phyloP scores from a whole-genome alignment of 805 yeast genomes.

The Teunomyces atbi region DNA sequence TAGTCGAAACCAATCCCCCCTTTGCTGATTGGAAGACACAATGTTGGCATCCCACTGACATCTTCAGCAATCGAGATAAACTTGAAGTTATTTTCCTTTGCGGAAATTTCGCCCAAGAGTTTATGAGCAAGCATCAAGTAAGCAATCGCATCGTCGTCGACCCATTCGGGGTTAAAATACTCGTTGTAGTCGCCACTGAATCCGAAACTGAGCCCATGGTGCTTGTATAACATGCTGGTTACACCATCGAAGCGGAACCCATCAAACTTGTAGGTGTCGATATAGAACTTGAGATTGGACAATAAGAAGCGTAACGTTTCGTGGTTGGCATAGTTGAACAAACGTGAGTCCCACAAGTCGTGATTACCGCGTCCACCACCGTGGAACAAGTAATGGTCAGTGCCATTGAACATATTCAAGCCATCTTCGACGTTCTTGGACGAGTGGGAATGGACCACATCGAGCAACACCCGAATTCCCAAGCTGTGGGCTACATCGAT shows the following conservation, averaged over 20 bases:
- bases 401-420: conserved; percentile 87
- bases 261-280: conserved; percentile 83
- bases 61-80: conserved; percentile 91
- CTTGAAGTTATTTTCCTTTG: conserved; percentile 30
- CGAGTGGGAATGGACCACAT: conserved; percentile 95
- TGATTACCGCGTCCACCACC: conserved; percentile 87
- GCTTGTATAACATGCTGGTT: conserved; percentile 86
- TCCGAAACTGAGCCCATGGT: conserved; percentile 89
- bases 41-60: conserved; percentile 95
- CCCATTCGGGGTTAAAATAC: conserved; percentile 73
- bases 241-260: conserved; percentile 98
- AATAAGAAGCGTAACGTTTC: conserved; percentile 87
- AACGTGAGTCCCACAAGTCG: conserved; percentile 93
- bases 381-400: conserved; percentile 93
- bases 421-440: conserved; percentile 95
- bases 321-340: conserved; percentile 87
- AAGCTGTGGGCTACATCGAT: conserved; percentile 88
- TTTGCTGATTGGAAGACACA: conserved; percentile 65
- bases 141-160: conserved; percentile 82
- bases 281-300: conserved; percentile 77
- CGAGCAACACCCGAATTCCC: conserved; percentile 84
- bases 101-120: conserved; percentile 55
- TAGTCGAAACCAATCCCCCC: conserved; percentile 97
- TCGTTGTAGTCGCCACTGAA: conserved; percentile 93
- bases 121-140: conserved; percentile 91